Evolutionary conservation across 768 basidiomycete genomes (phyloP).

Genomic region (Agaricus subrufescens): DNA sequence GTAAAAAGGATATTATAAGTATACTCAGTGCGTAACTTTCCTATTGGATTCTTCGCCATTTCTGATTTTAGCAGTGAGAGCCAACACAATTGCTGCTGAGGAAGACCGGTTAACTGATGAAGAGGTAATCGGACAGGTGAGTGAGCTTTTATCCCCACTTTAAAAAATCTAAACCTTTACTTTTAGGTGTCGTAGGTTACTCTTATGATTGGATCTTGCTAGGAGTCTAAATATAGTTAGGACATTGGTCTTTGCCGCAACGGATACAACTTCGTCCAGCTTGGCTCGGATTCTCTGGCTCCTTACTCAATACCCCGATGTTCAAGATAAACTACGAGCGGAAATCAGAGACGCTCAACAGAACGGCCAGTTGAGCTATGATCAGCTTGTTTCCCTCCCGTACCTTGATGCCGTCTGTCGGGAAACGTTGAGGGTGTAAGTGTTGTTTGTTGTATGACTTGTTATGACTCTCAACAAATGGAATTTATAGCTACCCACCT

Average conservation of each 20-base stretch:
- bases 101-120: constrained; percentile 27
- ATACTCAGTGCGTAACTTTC: constrained; percentile 31
- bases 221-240: neutral
- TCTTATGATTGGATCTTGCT: neutral
- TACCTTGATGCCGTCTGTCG: constrained; percentile 20
- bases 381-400: constrained; percentile 16
- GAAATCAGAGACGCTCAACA: constrained; percentile 29
- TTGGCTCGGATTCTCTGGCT: constrained; percentile 32
- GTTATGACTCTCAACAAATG: neutral
- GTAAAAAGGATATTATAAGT: constrained; percentile 44
- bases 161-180: neutral
- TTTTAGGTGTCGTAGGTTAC: neutral
- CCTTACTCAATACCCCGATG: constrained; percentile 30
- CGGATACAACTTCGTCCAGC: constrained; percentile 26
- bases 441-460: neutral
- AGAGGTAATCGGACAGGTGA: constrained; percentile 28
- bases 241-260: constrained; percentile 5
- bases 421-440: constrained; percentile 35
- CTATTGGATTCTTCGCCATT: neutral
- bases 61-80: constrained; percentile 21
- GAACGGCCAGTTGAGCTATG: constrained; percentile 15
- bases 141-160: neutral
- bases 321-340: constrained; percentile 29
- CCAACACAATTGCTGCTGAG: constrained; percentile 25
- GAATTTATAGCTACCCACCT: constrained; percentile 12